Base-by-base conservation (phyloP, 75 land plant genomes). In the Selaginella tamariscina region DNA sequence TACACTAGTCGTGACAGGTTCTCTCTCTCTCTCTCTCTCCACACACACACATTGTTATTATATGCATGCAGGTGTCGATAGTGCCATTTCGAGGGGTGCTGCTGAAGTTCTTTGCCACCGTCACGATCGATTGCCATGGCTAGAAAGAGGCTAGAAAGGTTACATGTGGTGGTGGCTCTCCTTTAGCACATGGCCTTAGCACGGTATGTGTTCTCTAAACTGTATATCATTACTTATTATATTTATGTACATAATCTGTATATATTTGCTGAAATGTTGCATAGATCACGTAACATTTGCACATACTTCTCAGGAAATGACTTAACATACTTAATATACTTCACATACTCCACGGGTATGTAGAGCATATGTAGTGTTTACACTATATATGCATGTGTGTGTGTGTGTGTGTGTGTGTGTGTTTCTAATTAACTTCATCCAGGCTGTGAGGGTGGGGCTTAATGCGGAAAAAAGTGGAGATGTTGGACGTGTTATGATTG, bases 401-500 rank as follows among this genome's bases (percentile, higher is more conserved):
- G n/a, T n/a, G n/a, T n/a, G n/a, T n/a, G n/a, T n/a, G n/a, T n/a
- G n/a, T n/a, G n/a, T n/a, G n/a, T n/a, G n/a, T n/a, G n/a, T n/a
- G n/a, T n/a, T n/a, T n/a, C n/a, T n/a, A n/a, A n/a, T n/a, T n/a
- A n/a, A n/a, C n/a, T n/a, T n/a, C n/a, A 9, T 21, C n/a, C 72
- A 90, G 96, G 98, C 98, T 68, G 98, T 94, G 64, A 76, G 98
- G 68, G 98, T 94, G 27, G 98, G 98, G 24, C 30, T 94, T 55
- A 94, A 89, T 82, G 98, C 98, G 54, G 98, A 94, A 70, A 94
- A 94, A 64, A 94, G 96, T 77, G 98, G 98, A 33, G 98, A 94
- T 79, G 98, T 94, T 69, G 98, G 98, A 54, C 84, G 98, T 29
- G 65, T 89, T 30, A 94, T 94, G 98, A 94, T 94, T 70, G 98